Evolutionary conservation across 345 rosid species (phyloP).

Genomic region (Microthlaspi erraticum): DNA sequence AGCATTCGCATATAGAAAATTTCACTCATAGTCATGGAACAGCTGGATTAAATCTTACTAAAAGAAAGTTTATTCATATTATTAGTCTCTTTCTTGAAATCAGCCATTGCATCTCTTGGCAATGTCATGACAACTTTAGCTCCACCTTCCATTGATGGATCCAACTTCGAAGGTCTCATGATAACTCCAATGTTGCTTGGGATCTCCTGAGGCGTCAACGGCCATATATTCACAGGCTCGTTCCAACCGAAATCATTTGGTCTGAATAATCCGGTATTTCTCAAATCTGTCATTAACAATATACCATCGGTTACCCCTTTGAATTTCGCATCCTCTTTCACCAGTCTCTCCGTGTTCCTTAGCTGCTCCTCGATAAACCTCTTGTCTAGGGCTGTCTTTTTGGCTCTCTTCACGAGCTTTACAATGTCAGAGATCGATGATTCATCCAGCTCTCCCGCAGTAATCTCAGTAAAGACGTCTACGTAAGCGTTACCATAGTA

Average conservation of each 20-base stretch:
- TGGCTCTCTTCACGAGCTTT: neutral
- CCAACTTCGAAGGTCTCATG: conserved; percentile 46
- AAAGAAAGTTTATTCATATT: conserved; percentile 1
- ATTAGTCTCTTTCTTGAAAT: conserved; percentile 47
- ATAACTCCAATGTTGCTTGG: conserved; percentile 43
- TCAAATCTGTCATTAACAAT: conserved; percentile 51
- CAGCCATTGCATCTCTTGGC: conserved; percentile 48
- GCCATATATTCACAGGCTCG: conserved; percentile 45
- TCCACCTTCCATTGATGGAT: conserved; percentile 50
- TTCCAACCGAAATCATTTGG: conserved; percentile 54
- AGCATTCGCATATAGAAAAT: no score
- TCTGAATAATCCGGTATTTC: conserved; percentile 44
- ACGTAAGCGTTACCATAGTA: no score
- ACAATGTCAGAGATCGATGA: no score
- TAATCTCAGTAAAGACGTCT: no score
- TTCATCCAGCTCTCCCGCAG: no score
- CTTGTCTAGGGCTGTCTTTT: neutral
- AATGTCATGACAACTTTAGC: conserved; percentile 52
- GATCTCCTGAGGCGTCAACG: conserved; percentile 44
- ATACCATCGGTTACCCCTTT: conserved; percentile 36
- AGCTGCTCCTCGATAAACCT: conserved; percentile 31
- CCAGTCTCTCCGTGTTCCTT: no score
- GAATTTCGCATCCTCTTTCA: conserved; percentile 20
- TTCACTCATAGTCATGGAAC: no score
- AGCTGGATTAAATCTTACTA: neutral